Base-by-base conservation (phyloP, 1,284 basidiomycete species). In the Puccinia hordei region DNA sequence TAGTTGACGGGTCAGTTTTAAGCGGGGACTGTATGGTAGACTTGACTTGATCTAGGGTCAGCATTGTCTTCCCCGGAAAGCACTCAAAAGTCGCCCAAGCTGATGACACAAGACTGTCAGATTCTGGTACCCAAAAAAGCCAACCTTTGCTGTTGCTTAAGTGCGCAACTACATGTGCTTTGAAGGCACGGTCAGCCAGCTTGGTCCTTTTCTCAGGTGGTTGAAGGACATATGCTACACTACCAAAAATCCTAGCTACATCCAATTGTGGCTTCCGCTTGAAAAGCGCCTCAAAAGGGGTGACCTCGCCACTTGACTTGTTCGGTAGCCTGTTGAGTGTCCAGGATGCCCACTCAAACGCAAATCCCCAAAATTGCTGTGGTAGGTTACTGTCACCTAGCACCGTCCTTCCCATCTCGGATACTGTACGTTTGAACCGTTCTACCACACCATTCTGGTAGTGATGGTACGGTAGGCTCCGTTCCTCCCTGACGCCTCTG, bases 201-300 rank as follows among this genome's bases (percentile, higher is more conserved):
- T 75, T 75, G 0, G 22, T 8, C 9, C 35, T 2, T n/a, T 38
- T 51, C 35, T 76, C 59, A 4, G 8, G 46, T 19, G 57, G 44
- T 22, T 27, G 10, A 4, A 46, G 46, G 2, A 76, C 33, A 33
- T 33, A 76, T 0, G 61, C 74, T 2, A 13, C n/a, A 8, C 17
- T 30, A 8, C 75, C 65, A 65, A 78, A 78, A 10, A 59, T 38
- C 0, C 65, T 1, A 2, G 53, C 5, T 0, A 22, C 13, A 15
- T 78, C 38, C 2, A 69, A 8, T 27, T 68, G 49, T 1, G 49
- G 75, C 22, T 78, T 78, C 0, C 10, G 5, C 0, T 27, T 24
- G 41, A 38, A 78, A 0, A 78, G n/a, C 4, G 15, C 3, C n/a
- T 78, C 30, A 24, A 24, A 78, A 30, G 51, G 74, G 51, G 74